phyloP scores from a whole-genome alignment of 2,329 filamentous ascomycete species.

The Sphaerostilbella broomeana region DNA sequence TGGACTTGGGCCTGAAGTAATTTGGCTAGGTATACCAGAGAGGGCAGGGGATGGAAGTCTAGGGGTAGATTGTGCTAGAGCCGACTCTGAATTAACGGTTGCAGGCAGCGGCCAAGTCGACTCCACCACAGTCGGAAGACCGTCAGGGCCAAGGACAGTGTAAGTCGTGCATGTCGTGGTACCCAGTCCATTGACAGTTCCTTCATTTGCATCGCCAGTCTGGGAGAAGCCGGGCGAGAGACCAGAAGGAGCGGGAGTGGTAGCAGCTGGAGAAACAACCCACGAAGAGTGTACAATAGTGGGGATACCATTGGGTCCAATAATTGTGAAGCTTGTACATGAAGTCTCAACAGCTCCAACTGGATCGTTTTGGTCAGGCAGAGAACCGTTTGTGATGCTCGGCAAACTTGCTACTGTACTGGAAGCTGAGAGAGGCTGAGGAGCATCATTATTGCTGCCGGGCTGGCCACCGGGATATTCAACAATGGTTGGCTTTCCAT shows the following conservation, averaged over 20 bases:
- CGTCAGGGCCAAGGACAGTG: constrained; percentile 12
- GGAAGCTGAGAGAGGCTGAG: constrained; percentile 8
- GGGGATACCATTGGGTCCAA: constrained; percentile 27
- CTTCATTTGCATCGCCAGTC: constrained; percentile 11
- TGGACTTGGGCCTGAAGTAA: too few relatives aligned
- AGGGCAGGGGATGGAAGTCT: not conserved
- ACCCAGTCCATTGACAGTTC: constrained; percentile 4
- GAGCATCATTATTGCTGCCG: constrained; percentile 7
- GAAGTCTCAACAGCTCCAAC: constrained; percentile 10
- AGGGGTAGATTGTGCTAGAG: not conserved
- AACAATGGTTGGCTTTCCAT: constrained; percentile 25
- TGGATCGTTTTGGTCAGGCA: not conserved
- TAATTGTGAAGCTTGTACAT: constrained; percentile 22
- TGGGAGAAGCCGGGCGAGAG: constrained; percentile 11
- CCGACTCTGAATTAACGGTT: constrained; percentile 3
- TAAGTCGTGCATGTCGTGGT: constrained; percentile 4
- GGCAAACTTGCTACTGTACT: not conserved
- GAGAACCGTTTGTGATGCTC: not conserved
- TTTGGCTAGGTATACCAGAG: too few relatives aligned
- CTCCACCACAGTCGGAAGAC: constrained; percentile 10
- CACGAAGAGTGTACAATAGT: constrained; percentile 31
- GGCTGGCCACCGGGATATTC: constrained; percentile 7
- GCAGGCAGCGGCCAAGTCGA: constrained; percentile 21
- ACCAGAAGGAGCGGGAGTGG: not conserved
- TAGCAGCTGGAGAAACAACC: constrained; percentile 17